These are phyloP conservation scores for Talaromyces sp. DNA, from an alignment of 2,329 filamentous ascomycete species.

Conservation along the genomic window DNA sequence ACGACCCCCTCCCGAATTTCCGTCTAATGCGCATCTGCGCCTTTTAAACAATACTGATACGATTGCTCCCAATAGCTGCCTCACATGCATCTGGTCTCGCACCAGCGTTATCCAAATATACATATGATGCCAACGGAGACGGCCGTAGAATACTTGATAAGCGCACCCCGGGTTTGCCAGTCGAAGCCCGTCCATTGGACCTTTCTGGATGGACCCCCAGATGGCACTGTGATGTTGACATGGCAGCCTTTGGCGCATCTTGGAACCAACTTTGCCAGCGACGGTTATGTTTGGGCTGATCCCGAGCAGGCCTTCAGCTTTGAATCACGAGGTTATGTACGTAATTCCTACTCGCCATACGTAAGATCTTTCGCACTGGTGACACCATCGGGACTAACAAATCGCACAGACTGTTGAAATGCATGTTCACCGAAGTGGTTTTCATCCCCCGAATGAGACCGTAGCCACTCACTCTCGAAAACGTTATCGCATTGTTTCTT, in stretches of 20 bases:
- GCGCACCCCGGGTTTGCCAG: conserved; percentile 81
- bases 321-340: conserved; percentile 70
- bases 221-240: conserved; percentile 79
- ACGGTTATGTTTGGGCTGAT: conserved; percentile 90
- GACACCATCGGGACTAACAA: background rate
- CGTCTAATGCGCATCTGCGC: background rate
- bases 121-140: conserved; percentile 72
- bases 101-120: conserved; percentile 75
- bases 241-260: conserved; percentile 82
- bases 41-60: conserved; percentile 9
- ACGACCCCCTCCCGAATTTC: conserved; percentile 25
- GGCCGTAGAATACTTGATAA: conserved; percentile 79
- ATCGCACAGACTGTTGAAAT: conserved; percentile 79
- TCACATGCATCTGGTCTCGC: conserved; percentile 88
- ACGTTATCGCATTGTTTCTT: conserved; percentile 80
- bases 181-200: conserved; percentile 90
- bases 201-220: conserved; percentile 78
- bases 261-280: conserved; percentile 77
- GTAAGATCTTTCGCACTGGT: background rate
- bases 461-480: conserved; percentile 76
- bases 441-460: conserved; percentile 70
- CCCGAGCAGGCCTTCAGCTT: conserved; percentile 76
- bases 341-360: conserved; percentile 24
- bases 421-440: conserved; percentile 79
- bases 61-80: conserved; percentile 61